Evolutionary conservation across 2,329 filamentous ascomycete species (phyloP), one percentile per base, ranked within the genome.

Genomic region (Ramularia endophylla): DNA sequence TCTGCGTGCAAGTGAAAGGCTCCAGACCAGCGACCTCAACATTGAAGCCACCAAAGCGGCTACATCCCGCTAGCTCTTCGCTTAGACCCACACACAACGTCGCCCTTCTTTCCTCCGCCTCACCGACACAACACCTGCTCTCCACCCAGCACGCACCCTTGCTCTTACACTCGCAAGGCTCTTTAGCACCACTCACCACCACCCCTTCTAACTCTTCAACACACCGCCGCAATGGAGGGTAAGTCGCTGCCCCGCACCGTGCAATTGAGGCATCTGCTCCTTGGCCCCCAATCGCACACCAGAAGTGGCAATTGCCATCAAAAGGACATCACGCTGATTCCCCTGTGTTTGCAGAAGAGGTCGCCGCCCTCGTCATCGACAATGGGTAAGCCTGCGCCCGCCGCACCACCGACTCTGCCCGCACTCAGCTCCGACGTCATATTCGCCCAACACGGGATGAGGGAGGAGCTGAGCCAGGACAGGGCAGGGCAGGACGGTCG

Each of bases 331-430:
- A 35, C 30, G 48, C 57, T 58, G 48, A 60, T 52, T 47, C 34
- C 22, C 42, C 18, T 49, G 36, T 43, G 41, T 32, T 43, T 40
- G 73, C 69, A 97, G 92, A 98, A 82, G 92, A 98, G 87, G 92
- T 98, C 75, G 92, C 92, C 74, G 92, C 92, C 74, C 89, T 98
- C 87, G 92, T 98, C 75, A 97, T 98, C 78, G 92, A 98, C 89
- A 98, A 98, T 97, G 92, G 92, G 92, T 98, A 90, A 87, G 89
- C 77, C 44, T 43, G 44, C 52, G 43, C 52, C 44, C 44, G 37
- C 44, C 74, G 11, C 64, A 59, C 55, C 57, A n/a, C 57, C 60
- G 55, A 59, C 57, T 45, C 43, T 51, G 57, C 57, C 57, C 60
- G 58, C 50, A 48, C 49, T 54, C 42, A 44, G 35, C 41, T 40